Evolutionary conservation across 2,329 filamentous ascomycete species (phyloP), one percentile per base, ranked within the genome.

Genomic region (Fusarium mangiferae): DNA sequence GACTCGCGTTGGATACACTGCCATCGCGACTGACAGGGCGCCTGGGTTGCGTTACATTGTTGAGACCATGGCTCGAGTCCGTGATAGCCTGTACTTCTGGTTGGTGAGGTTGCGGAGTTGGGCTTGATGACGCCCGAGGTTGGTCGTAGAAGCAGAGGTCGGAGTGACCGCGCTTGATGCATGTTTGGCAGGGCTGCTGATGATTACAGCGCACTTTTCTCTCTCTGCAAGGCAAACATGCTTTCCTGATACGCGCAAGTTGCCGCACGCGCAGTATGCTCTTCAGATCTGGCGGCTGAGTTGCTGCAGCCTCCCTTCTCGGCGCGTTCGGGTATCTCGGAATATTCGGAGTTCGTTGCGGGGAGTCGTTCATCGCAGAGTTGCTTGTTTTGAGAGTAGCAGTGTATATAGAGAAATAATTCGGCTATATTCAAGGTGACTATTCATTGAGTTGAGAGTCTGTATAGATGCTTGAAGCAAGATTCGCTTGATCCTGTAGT

Each of bases 201-300:
- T 63, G 70, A 26, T 70, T 59, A 20, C 61, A 73, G 22, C 70
- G 60, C 7, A 73, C 66, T 2, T 73, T 73, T 15, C 70, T 60
- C 60, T 73, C 70, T 6, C 70, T n/a, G 7, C 61, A 73, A 3
- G 66, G 69, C 5, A 72, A n/a, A 15, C 70, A 73, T 6, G 70
- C 88, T 52, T 89, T 87, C 17, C 84, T 81, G 17, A 90, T 82
- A 6, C 62, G 67, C n/a, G 61, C 36, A 8, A 62, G 41, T 18
- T 61, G 67, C 33, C 61, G 60, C 13, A 62, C 56, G 20, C 67
- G 61, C 17, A 70, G 38, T 20, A 66, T 52, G 18, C 41, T 60
- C 39, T 26, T 70, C 38, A 70, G 17, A 22, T 51, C 41, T 30
- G 46, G 28, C 22, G 58, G 46, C 13, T 30, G 52, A 11, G 24